These are phyloP conservation scores for Chytriomyces hyalinus DNA, from an alignment of 192 early-diverging fungal genomes.

Conservation along the genomic window DNA sequence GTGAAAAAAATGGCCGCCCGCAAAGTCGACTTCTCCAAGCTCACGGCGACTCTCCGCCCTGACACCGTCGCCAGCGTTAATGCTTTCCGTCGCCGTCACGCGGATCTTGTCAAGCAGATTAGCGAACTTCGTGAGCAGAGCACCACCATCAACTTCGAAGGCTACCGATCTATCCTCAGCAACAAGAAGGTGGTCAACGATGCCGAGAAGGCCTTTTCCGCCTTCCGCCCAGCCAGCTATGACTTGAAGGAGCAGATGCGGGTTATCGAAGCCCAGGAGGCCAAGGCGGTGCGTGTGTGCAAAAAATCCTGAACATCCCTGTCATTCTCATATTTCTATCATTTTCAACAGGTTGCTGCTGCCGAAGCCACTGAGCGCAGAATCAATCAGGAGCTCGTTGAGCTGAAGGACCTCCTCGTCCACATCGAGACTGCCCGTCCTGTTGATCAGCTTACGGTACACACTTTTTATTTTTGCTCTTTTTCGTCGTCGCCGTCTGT, in stretches of 20 bases:
- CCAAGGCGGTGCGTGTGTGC: conserved; percentile 57
- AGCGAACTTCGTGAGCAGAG: conserved; percentile 81
- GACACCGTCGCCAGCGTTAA: conserved; percentile 85
- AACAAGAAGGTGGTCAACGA: conserved; percentile 90
- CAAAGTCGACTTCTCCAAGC: conserved; percentile 88
- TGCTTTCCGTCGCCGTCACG: conserved; percentile 95
- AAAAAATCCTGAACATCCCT: background rate
- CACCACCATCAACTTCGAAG: conserved; percentile 83
- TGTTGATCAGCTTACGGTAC: conserved; percentile 89
- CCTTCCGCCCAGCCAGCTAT: conserved; percentile 81
- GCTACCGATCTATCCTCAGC: conserved; percentile 86
- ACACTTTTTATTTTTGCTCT: conserved; percentile 18
- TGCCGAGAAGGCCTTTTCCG: conserved; percentile 82
- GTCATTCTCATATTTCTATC: conserved; percentile 6
- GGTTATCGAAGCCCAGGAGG: conserved; percentile 54
- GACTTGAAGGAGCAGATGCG: conserved; percentile 86
- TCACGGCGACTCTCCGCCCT: conserved; percentile 81
- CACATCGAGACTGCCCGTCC: conserved; percentile 96
- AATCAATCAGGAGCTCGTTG: conserved; percentile 83
- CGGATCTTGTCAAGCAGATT: conserved; percentile 84
- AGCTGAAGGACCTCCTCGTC: conserved; percentile 85
- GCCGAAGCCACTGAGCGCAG: conserved; percentile 86
- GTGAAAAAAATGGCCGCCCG: conserved; percentile 38
- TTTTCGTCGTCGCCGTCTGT: background rate
- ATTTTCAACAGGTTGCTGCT: conserved; percentile 64